These are phyloP conservation scores for Nymphaea colorata DNA, from an alignment of 164 flowering plant species.

Conservation along the genomic window DNA sequence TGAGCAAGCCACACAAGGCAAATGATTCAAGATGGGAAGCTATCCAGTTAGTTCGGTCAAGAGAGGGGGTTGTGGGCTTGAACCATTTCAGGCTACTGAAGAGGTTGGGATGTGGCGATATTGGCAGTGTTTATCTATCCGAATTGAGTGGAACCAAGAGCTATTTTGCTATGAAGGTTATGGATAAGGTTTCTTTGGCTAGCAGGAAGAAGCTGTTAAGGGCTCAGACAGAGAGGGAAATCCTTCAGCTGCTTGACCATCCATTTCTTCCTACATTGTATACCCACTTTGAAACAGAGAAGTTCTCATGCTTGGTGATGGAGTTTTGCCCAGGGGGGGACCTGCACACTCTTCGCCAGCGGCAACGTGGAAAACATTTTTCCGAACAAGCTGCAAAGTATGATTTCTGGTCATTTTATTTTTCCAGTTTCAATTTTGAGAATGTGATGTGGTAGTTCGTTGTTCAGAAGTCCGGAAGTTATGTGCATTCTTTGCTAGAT, in stretches of 20 bases:
- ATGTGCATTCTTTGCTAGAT: too few relatives aligned
- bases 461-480: not conserved
- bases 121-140: constrained; percentile 82
- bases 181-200: constrained; percentile 72
- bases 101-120: constrained; percentile 87
- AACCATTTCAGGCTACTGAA: constrained; percentile 72
- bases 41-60: constrained; percentile 53
- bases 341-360: constrained; percentile 77
- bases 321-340: constrained; percentile 91
- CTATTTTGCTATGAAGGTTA: constrained; percentile 84
- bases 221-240: constrained; percentile 86
- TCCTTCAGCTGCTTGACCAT: constrained; percentile 68
- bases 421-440: not conserved
- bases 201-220: constrained; percentile 75
- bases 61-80: constrained; percentile 65
- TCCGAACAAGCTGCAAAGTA: constrained; percentile 92
- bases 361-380: constrained; percentile 76
- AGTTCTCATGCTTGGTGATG: constrained; percentile 85
- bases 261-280: constrained; percentile 82
- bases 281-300: constrained; percentile 79
- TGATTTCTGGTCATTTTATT: constrained; percentile 6
- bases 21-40: constrained; percentile 92
- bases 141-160: constrained; percentile 76
- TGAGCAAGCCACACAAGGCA: constrained; percentile 79
- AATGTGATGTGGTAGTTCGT: constrained; percentile 1